Evolutionary conservation across 2,329 filamentous ascomycete species (phyloP), one percentile per base, ranked within the genome.

Genomic region (Aspergillus brunneoviolaceus): DNA sequence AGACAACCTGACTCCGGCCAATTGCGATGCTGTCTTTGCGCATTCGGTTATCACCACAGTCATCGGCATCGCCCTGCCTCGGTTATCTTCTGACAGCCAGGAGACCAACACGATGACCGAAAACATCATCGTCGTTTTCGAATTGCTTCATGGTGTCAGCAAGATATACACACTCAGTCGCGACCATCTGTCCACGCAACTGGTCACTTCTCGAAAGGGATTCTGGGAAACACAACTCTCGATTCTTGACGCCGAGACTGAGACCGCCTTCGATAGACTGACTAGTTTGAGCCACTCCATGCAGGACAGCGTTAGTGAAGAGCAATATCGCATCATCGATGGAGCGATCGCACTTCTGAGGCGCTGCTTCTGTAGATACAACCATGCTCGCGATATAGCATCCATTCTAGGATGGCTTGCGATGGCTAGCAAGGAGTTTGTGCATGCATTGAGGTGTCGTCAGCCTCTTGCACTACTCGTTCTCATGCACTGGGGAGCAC

Each of bases 141-240:
- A 76, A 42, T 67, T 76, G 7, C 63, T 76, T 7, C 73, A 74
- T 52, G 74, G 74, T 0, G 69, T 74, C 31, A 71, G 65, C 29
- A 75, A 75, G 4, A 76, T 76, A 23, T 67, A 71, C 33, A 61
- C 56, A 2, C 72, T 74, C 35, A 71, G 70, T 21, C 64, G 65
- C 16, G 62, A 70, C 1, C 76, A 73, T 62, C 79, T 85, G 63
- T 82, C 84, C 64, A 77, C 80, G 16, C 83, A 80, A 74, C 72
- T 85, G 1, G 85, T 84, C 68, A 79, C 75, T 25, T 74, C 74
- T 3, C 78, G 76, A 45, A 66, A 67, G 0, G 70, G 72, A 21
- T 81, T 63, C 81, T 81, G 79, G 80, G 76, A 6, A 66, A 76
- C 23, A 73, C 75, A 11, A 16, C 57, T 27, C 1, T 55, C 55